Percentiles rank a stretch among this genome's conserved stretches.
Evolutionary conservation across 345 rosid genomes (phyloP).

Genomic region (Populus tremula): DNA sequence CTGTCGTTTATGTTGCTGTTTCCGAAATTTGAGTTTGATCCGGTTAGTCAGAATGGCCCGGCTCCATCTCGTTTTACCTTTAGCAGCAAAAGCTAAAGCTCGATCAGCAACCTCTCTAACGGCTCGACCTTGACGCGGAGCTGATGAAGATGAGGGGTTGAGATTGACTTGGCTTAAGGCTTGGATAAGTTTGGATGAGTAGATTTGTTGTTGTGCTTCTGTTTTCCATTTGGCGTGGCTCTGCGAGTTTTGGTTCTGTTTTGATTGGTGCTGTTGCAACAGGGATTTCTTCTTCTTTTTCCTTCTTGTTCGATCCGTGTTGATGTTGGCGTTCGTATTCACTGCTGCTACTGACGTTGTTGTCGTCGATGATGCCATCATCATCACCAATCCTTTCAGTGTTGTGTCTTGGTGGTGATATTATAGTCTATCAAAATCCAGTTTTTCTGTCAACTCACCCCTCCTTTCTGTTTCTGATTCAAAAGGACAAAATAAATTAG

Average conservation of each 20-base stretch:
- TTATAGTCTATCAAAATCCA: background rate
- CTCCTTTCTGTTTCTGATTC: background rate
- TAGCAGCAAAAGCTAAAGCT: constrained; percentile 77
- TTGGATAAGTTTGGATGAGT: constrained; percentile 70
- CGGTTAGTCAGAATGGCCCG: constrained; percentile 75
- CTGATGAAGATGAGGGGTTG: constrained; percentile 36
- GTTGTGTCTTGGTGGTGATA: background rate
- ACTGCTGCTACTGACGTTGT: constrained; percentile 36
- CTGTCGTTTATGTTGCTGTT: constrained; percentile 48
- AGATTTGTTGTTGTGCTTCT: constrained; percentile 70
- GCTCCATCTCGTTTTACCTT: constrained; percentile 87
- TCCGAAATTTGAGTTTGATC: constrained; percentile 77
- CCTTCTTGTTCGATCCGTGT: constrained; percentile 50
- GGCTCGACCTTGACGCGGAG: constrained; percentile 56
- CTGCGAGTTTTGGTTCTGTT: constrained; percentile 25
- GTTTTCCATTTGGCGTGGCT: constrained; percentile 66
- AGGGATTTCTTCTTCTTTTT: constrained; percentile 63
- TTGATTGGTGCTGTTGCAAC: constrained; percentile 11
- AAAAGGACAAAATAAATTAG: background rate
- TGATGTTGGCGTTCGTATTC: constrained; percentile 34
- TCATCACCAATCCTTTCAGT: background rate
- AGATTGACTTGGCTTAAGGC: constrained; percentile 57
- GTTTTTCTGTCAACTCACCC: background rate
- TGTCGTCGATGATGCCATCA: background rate
- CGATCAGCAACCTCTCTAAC: constrained; percentile 84